Evolutionary conservation across 148 eudicot genomes (phyloP).

Genomic region (Oxyria digyna): DNA sequence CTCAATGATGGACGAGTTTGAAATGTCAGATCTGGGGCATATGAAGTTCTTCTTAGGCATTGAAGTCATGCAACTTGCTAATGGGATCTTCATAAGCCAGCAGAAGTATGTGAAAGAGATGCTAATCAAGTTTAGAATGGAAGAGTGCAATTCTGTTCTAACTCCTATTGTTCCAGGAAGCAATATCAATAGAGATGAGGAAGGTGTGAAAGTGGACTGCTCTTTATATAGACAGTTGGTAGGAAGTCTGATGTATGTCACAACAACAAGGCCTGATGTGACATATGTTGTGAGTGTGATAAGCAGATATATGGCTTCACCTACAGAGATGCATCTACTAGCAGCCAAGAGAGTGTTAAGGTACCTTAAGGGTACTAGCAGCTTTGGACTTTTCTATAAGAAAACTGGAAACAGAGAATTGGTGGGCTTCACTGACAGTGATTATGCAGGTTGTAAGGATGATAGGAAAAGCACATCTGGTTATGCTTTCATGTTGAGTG

Average conservation of each 20-base stretch:
- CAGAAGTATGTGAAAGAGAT: conserved; percentile 2
- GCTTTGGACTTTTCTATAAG: neutral
- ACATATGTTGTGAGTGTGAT: neutral
- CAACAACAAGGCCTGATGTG: neutral
- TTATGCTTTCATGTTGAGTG: too few species aligned
- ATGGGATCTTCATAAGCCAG: neutral
- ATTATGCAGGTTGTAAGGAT: neutral
- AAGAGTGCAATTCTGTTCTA: neutral
- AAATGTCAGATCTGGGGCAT: neutral
- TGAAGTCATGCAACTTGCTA: neutral
- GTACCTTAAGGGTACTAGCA: neutral
- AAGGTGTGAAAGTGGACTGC: too few species aligned
- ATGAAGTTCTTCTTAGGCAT: conserved; percentile 4
- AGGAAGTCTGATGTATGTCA: neutral
- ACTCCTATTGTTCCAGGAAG: too few species aligned
- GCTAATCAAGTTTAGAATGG: neutral
- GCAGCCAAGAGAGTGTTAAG: neutral
- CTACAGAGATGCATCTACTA: neutral
- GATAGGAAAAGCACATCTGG: neutral
- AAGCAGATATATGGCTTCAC: too few species aligned
- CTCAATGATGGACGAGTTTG: conserved; percentile 7
- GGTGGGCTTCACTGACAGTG: neutral
- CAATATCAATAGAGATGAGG: too few species aligned
- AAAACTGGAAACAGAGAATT: neutral
- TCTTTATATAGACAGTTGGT: neutral